These are phyloP conservation scores for Neurospora sp. DNA, from an alignment of 2,329 filamentous ascomycete species.

Conservation along the genomic window DNA sequence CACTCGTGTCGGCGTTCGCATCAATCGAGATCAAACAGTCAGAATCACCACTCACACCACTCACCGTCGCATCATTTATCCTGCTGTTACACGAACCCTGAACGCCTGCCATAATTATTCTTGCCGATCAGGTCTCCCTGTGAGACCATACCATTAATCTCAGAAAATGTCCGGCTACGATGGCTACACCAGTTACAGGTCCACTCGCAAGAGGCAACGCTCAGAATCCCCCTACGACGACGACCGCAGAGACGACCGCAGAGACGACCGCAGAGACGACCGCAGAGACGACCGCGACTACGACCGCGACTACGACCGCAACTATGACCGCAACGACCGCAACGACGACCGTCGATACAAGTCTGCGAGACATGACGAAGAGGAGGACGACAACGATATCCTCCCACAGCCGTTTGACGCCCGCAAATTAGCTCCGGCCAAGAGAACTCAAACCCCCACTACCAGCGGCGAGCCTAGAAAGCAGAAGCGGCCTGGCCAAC, in stretches of 20 bases:
- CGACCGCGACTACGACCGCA: background rate
- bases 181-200: background rate
- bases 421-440: constrained; percentile 45
- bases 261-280: background rate
- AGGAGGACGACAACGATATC: constrained; percentile 26
- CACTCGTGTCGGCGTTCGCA: background rate
- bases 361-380: constrained; percentile 18
- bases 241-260: background rate
- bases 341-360: constrained; percentile 8
- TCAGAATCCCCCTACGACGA: background rate
- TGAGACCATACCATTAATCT: background rate
- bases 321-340: background rate
- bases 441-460: constrained; percentile 45
- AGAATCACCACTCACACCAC: background rate
- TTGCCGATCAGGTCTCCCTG: background rate
- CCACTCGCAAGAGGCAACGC: background rate
- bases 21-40: background rate
- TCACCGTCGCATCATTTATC: background rate
- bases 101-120: background rate
- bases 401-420: constrained; percentile 53
- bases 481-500: constrained; percentile 57
- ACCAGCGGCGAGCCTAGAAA: constrained; percentile 42
- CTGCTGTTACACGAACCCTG: background rate
- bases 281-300: background rate
- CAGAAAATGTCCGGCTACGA: background rate